Percentiles rank a stretch among this genome's conserved stretches.
Conservation (phyloP, 2,329 filamentous ascomycete genomes). For the Gnomoniopsis smithogilvyi region DNA sequence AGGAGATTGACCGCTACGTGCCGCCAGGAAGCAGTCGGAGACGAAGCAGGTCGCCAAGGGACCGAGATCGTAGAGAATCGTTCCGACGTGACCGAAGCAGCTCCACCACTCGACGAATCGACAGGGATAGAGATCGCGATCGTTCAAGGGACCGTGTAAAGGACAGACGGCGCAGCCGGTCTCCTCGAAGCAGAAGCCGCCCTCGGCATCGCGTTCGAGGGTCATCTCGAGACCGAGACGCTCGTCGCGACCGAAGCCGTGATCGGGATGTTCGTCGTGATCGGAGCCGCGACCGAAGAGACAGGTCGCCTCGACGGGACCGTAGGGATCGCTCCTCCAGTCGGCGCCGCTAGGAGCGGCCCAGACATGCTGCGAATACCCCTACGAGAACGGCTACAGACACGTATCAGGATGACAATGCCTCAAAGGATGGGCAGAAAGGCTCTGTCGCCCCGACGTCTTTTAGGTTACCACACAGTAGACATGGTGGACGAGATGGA, state of each 20-base stretch:
- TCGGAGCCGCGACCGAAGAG: conserved; percentile 12
- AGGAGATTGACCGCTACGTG: conserved; percentile 47
- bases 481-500: background rate
- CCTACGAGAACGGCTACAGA: background rate
- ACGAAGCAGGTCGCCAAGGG: conserved; percentile 18
- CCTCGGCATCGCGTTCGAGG: conserved; percentile 30
- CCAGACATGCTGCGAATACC: background rate
- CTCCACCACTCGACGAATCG: background rate
- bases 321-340: conserved; percentile 17
- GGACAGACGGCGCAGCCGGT: conserved; percentile 19
- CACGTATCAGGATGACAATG: background rate
- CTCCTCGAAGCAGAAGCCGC: conserved; percentile 27
- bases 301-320: conserved; percentile 7
- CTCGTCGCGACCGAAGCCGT: conserved; percentile 30
- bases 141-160: conserved; percentile 15
- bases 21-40: conserved; percentile 38
- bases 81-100: background rate
- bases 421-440: background rate
- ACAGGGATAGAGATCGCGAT: conserved; percentile 14
- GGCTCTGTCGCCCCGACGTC: background rate
- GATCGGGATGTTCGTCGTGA: conserved; percentile 29
- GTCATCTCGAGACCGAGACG: conserved; percentile 26
- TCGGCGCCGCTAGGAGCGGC: conserved; percentile 17
- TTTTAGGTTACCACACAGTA: background rate
- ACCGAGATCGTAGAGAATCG: conserved; percentile 27